Conservation (phyloP, 768 basidiomycete genomes). For the Pleurotus platypus region DNA sequence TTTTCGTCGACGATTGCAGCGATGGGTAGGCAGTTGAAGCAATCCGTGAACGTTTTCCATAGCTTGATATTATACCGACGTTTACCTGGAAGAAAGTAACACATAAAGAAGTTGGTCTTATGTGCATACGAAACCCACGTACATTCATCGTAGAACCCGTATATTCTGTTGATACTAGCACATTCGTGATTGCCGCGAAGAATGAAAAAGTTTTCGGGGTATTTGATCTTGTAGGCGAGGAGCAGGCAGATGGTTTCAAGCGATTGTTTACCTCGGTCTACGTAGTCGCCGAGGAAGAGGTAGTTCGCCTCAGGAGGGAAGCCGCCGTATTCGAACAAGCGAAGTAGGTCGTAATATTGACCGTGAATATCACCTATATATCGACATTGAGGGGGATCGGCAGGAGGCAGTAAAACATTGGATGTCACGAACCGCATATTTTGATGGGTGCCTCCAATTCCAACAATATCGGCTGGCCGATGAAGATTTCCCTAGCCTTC, state of each 20-base stretch:
- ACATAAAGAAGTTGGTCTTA: not conserved
- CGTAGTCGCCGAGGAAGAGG: slow-evolving; percentile 99
- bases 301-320: slow-evolving; percentile 99
- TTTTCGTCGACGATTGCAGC: slow-evolving; percentile 99
- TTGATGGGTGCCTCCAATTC: slow-evolving; percentile 99
- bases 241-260: slow-evolving; percentile 99
- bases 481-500: slow-evolving; percentile 98
- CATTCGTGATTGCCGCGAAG: slow-evolving; percentile 99
- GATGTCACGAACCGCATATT: slow-evolving; percentile 82
- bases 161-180: slow-evolving; percentile 98
- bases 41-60: slow-evolving; percentile 99
- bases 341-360: slow-evolving; percentile 97
- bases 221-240: slow-evolving; percentile 99
- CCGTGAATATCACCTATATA: slow-evolving; percentile 94
- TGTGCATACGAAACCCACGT: slow-evolving; percentile 27
- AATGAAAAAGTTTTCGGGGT: slow-evolving; percentile 99
- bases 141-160: slow-evolving; percentile 99
- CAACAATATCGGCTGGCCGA: slow-evolving; percentile 96
- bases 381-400: not conserved
- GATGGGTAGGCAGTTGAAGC: slow-evolving; percentile 99
- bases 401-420: slow-evolving; percentile 7
- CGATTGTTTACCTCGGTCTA: slow-evolving; percentile 98
- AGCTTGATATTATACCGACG: slow-evolving; percentile 99
- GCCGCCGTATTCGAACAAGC: slow-evolving; percentile 98
- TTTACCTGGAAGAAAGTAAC: slow-evolving; percentile 67